Evolutionary conservation across 2,329 filamentous ascomycete species (phyloP).

Genomic region (Paraphaeosphaeria sporulosa): DNA sequence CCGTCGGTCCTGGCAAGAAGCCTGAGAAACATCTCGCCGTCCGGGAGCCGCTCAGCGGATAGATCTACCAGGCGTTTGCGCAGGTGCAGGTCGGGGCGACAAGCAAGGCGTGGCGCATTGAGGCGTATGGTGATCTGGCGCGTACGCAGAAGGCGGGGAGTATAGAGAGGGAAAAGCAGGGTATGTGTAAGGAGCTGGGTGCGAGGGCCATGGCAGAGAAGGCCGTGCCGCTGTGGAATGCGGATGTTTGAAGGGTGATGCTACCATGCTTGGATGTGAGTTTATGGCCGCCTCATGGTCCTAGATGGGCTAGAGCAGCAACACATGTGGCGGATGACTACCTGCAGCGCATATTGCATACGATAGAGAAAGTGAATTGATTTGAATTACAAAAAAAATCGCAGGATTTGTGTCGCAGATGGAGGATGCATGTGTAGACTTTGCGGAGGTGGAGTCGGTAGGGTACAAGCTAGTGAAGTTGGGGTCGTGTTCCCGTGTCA

Average conservation of each 20-base stretch:
- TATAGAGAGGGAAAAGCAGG: background rate
- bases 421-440: background rate
- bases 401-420: background rate
- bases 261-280: too few relatives aligned
- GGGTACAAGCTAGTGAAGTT: background rate
- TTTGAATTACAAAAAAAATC: background rate
- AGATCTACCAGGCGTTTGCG: too few relatives aligned
- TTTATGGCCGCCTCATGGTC: too few relatives aligned
- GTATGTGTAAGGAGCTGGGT: background rate
- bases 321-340: background rate
- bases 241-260: background rate
- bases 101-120: background rate
- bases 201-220: background rate
- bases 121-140: background rate
- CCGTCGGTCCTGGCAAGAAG: too few relatives aligned
- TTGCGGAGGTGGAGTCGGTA: constrained; percentile 3
- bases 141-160: background rate
- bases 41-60: too few relatives aligned
- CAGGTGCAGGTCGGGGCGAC: too few relatives aligned
- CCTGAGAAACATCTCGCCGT: too few relatives aligned
- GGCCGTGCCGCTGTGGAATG: background rate
- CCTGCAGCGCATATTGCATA: background rate
- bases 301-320: too few relatives aligned
- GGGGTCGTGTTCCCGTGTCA: constrained; percentile 2
- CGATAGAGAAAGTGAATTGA: background rate